phyloP scores from a whole-genome alignment of 1,284 basidiomycete genomes.

The Vanrija humicola region DNA sequence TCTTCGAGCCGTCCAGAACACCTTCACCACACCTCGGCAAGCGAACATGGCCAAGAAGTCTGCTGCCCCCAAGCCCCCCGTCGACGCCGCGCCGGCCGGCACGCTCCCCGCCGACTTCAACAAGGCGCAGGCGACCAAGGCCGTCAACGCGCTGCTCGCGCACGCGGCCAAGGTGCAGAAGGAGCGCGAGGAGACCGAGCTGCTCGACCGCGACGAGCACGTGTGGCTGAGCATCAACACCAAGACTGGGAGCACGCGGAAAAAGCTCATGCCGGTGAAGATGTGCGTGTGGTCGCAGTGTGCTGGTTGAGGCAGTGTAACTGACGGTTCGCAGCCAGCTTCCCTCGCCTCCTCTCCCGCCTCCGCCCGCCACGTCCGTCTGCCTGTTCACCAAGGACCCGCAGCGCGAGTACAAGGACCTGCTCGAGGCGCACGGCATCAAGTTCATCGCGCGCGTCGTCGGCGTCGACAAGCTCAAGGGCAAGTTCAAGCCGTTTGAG shows the following conservation, averaged over 20 bases:
- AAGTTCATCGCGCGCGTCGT: slow-evolving; percentile 91
- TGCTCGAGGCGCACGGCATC: slow-evolving; percentile 69
- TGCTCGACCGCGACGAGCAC: slow-evolving; percentile 75
- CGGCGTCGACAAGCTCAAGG: slow-evolving; percentile 80
- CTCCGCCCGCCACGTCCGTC: slow-evolving; percentile 73
- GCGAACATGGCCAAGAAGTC: slow-evolving; percentile 4
- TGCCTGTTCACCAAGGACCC: slow-evolving; percentile 95
- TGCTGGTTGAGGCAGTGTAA: neutral
- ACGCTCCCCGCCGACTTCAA: slow-evolving; percentile 53
- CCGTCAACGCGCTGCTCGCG: slow-evolving; percentile 68
- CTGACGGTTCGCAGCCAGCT: slow-evolving; percentile 58
- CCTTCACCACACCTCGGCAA: too few relatives aligned
- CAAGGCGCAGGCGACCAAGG: slow-evolving; percentile 66
- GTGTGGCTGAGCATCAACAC: slow-evolving; percentile 82
- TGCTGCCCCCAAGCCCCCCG: slow-evolving; percentile 1
- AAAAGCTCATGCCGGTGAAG: slow-evolving; percentile 73
- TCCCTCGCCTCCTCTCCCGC: slow-evolving; percentile 63
- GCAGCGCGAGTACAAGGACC: slow-evolving; percentile 91
- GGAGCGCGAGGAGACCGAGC: slow-evolving; percentile 66
- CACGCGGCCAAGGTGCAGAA: slow-evolving; percentile 64
- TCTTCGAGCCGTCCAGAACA: too few relatives aligned
- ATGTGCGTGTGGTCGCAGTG: slow-evolving; percentile 59
- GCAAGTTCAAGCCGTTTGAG: slow-evolving; percentile 90
- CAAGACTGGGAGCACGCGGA: slow-evolving; percentile 70
- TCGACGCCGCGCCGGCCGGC: slow-evolving; percentile 18